Evolutionary conservation across 2,329 filamentous ascomycete species (phyloP), one percentile per base, ranked within the genome.

Genomic region (Podosphaera aphanis): DNA sequence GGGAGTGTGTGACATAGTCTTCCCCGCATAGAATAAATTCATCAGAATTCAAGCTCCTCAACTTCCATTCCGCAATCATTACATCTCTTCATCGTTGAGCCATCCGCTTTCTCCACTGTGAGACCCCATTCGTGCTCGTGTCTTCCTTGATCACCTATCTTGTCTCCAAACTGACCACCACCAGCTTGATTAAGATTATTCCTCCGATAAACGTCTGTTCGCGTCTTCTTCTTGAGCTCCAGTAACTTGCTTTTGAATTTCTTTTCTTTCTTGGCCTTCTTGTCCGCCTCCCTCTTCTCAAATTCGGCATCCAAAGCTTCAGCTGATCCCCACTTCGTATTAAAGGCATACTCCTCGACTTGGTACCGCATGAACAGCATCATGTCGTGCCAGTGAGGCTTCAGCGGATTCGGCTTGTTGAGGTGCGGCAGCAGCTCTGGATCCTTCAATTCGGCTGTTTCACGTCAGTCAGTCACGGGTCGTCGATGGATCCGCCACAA

Each of bases 381-480:
- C 90, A 98, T 98, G 66, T 93, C 84, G 61, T 94, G 85, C 83
- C 85, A 98, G 48, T 86, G 85, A 0, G 81, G 77, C 60, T 94
- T 94, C 63, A 94, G 90, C 0, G 90, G 90, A 56, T 98, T 98
- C 1, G 90, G 88, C 29, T 79, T 78, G 46, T 82, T 80, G 7
- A 98, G 69, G 60, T 92, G 86, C 0, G 88, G 88, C 0, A 98
- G 68, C 1, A 98, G 67, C 15, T 86, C 80, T 47, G 76, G 72
- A 57, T 98, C 90, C 55, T 80, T 79, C n/a, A 98, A 70, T 61
- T 98, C 90, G 31, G 86, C 83, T 82, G 51, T 37, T 8, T 10
- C n/a, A 16, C 33, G 27, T 44, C 5, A 36, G 25, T n/a, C 18
- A 19, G 15, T 33, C 8, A n/a, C n/a, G n/a, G n/a, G n/a, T n/a